phyloP scores from a whole-genome alignment of 2,329 filamentous ascomycete species.

The Hysterium pulicare region DNA sequence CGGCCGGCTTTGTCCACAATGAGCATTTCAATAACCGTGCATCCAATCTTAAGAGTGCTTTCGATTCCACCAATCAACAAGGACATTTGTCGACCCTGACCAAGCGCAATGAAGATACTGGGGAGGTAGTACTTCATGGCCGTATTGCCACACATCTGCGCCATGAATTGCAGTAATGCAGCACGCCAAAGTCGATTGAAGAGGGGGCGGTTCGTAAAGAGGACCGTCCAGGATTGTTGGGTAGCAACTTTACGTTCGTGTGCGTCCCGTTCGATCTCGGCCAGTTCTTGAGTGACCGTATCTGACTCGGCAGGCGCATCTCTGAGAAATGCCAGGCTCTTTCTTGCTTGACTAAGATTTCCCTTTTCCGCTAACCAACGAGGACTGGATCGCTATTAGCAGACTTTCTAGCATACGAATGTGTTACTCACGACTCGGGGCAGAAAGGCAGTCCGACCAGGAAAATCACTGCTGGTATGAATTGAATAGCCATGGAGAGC shows the following conservation, averaged over 20 bases:
- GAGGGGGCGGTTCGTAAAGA: conserved; percentile 50
- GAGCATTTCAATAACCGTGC: conserved; percentile 56
- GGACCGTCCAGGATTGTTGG: conserved; percentile 43
- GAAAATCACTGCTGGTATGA: conserved; percentile 52
- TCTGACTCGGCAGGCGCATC: conserved; percentile 38
- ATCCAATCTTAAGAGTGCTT: conserved; percentile 56
- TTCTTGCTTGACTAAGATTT: conserved; percentile 42
- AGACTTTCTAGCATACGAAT: neutral
- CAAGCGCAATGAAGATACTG: conserved; percentile 51
- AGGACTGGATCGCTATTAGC: conserved; percentile 39
- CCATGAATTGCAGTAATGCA: conserved; percentile 57
- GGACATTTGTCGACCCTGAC: conserved; percentile 47
- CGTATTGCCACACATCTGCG: conserved; percentile 58
- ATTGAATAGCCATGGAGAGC: conserved; percentile 50
- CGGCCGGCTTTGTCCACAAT: conserved; percentile 55
- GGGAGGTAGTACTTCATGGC: conserved; percentile 62
- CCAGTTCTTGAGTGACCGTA: conserved; percentile 34
- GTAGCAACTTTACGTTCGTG: conserved; percentile 35
- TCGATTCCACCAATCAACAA: conserved; percentile 56
- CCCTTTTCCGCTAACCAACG: conserved; percentile 58
- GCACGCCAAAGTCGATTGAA: conserved; percentile 56
- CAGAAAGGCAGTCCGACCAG: conserved; percentile 50
- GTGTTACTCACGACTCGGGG: conserved; percentile 54
- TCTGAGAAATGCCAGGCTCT: conserved; percentile 49
- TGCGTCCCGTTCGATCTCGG: conserved; percentile 47